Base-by-base conservation (phyloP, 2,329 filamentous ascomycete genomes). In the Epichloe typhina region DNA sequence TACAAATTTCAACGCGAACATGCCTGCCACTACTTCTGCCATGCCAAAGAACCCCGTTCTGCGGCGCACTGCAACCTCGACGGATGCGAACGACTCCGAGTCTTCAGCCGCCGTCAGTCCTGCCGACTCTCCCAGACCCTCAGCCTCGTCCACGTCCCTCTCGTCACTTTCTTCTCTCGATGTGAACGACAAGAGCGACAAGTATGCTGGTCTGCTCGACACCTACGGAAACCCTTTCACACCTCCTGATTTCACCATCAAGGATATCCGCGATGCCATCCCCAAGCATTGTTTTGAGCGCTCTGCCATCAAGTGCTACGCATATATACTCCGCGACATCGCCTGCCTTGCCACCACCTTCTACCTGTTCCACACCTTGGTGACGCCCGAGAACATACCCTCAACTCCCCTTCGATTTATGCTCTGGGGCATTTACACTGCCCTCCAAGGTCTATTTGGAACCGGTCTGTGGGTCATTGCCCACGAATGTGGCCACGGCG, bases 241-340 rank as follows among this genome's bases (percentile, higher is more conserved):
- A 69, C 77, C 95, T 52, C 93, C 93, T 59, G 84, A 97, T 71
- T 98, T 86, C 75, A 95, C 89, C 65, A 95, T 98, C 78, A 95
- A 95, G 77, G 81, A 98, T 66, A 91, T 98, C 66, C 84, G 88
- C 63, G 86, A 95, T 72, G 93, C 93, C 66, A 98, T 98, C 59
- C 93, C 93, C 57, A 88, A 90, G 71, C 93, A 96, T 77, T 98
- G 93, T 79, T 97, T 86, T 69, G 77, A 96, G 74, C 85, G 93
- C 54, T 95, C 88, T 45, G 86, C 80, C 54, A 66, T 80, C 57
- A 81, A 73, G 57, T 85, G 90, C 58, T 75, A 96, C 65, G 72
- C 66, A 63, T 97, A 97, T 70, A 90, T 97, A 61, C 77, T 82
- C 63, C 83, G 91, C 55, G 93, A 98, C 69, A 66, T 94, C 44